Conservation (phyloP, 257 asterid genomes). For the Paraleonurus japonicus region DNA sequence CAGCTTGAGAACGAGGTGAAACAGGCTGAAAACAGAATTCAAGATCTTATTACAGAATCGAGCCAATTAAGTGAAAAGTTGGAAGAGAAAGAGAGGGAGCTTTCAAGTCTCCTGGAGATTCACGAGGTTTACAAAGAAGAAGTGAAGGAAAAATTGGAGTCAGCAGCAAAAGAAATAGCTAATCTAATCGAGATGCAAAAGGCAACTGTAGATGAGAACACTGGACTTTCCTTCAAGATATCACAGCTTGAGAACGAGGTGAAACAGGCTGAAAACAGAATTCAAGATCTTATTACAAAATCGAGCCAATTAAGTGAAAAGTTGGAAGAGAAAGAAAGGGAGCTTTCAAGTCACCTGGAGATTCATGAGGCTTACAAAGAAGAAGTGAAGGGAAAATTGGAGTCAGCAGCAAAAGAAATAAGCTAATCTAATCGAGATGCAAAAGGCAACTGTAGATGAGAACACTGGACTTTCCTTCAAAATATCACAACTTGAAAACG, state of each 20-base stretch:
- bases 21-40: no score
- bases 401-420: slow-evolving; percentile 22
- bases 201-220: slow-evolving; percentile 44
- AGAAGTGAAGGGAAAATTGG: slow-evolving; percentile 41
- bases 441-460: slow-evolving; percentile 40
- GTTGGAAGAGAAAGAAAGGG: slow-evolving; percentile 27
- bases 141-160: slow-evolving; percentile 34
- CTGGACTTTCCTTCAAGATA: slow-evolving; percentile 15
- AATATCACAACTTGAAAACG: slow-evolving; percentile 41
- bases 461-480: slow-evolving; percentile 28
- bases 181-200: slow-evolving; percentile 22
- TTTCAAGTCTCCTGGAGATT: slow-evolving; percentile 32
- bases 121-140: slow-evolving; percentile 38
- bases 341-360: slow-evolving; percentile 32
- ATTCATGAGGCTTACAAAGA: slow-evolving; percentile 38
- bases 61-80: no score
- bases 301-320: no score
- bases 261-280: no score
- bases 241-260: no score
- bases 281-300: no score
- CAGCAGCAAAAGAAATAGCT: slow-evolving; percentile 17
- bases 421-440: slow-evolving; percentile 21
- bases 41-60: no score
- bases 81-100: slow-evolving; percentile 30
- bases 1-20: no score